Evolutionary conservation across 1,139 yeast species (phyloP).

Genomic region (Diutina sp.): DNA sequence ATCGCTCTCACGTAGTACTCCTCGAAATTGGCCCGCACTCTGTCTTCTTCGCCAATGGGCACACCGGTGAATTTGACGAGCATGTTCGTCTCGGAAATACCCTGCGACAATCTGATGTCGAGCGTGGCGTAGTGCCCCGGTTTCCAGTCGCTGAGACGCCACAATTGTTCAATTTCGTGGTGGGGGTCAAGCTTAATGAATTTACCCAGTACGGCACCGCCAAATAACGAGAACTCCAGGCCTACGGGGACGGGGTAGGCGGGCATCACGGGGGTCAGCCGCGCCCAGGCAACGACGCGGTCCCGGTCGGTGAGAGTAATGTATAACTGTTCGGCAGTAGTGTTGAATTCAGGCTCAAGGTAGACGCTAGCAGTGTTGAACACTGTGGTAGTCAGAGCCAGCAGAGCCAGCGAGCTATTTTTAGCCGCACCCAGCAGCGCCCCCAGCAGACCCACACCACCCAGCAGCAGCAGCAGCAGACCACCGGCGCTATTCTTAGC

Average conservation of each 20-base stretch:
- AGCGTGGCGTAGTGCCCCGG: constrained; percentile 65
- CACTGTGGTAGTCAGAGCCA: constrained; percentile 5
- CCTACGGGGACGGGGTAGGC: constrained; percentile 43
- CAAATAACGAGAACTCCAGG: constrained; percentile 58
- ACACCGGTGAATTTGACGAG: constrained; percentile 78
- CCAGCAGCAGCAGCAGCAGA: background rate
- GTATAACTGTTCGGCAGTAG: constrained; percentile 78
- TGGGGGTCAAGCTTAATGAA: constrained; percentile 46
- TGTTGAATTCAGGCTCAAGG: constrained; percentile 70
- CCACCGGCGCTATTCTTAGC: background rate
- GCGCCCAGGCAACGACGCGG: constrained; percentile 81
- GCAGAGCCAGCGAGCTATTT: background rate
- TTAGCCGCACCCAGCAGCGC: constrained; percentile 8
- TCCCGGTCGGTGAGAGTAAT: constrained; percentile 62
- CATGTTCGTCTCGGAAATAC: constrained; percentile 70
- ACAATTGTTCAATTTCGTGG: constrained; percentile 51
- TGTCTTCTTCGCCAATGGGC: constrained; percentile 94
- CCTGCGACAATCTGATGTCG: constrained; percentile 56
- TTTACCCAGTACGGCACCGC: constrained; percentile 78
- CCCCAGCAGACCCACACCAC: background rate
- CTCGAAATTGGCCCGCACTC: constrained; percentile 74
- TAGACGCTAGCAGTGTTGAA: constrained; percentile 75
- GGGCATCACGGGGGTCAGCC: constrained; percentile 56
- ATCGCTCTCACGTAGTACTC: constrained; percentile 81
- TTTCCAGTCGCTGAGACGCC: constrained; percentile 91